Evolutionary conservation across 768 basidiomycete species (phyloP).

Genomic region (Naematelia encephala): DNA sequence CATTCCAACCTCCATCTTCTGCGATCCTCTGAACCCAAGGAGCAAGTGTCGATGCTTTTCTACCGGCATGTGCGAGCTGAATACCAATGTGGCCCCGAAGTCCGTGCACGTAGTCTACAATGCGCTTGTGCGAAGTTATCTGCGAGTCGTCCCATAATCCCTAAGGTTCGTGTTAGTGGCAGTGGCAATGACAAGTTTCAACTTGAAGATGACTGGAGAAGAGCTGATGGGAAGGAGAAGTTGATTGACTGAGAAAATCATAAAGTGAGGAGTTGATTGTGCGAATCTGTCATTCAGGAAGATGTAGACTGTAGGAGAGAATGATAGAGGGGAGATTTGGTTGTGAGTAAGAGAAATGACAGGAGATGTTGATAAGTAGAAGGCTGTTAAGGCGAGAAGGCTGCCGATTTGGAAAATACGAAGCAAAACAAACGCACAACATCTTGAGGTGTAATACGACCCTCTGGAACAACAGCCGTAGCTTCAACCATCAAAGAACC

Average conservation of each 20-base stretch:
- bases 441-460: conserved; percentile 67
- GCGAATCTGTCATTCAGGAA: no score
- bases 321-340: no score
- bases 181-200: neutral
- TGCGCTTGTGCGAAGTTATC: conserved; percentile 64
- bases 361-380: no score
- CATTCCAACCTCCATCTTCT: conserved; percentile 28
- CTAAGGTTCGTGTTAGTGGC: conserved; percentile 7
- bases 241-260: neutral
- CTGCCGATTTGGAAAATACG: neutral
- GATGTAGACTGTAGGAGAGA: no score
- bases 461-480: conserved; percentile 68
- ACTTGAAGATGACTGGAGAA: neutral
- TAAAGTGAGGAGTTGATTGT: no score
- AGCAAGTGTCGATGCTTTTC: conserved; percentile 70
- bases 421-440: conserved; percentile 38
- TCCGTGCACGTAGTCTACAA: conserved; percentile 69
- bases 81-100: conserved; percentile 71
- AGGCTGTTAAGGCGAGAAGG: no score
- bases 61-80: conserved; percentile 74
- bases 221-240: neutral
- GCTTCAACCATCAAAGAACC: conserved; percentile 73
- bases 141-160: conserved; percentile 77
- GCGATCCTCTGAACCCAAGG: conserved; percentile 60
- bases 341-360: no score